Evolutionary conservation across 1,139 yeast species (phyloP), one percentile per base, ranked within the genome.

Genomic region (Geotrichum australiense): DNA sequence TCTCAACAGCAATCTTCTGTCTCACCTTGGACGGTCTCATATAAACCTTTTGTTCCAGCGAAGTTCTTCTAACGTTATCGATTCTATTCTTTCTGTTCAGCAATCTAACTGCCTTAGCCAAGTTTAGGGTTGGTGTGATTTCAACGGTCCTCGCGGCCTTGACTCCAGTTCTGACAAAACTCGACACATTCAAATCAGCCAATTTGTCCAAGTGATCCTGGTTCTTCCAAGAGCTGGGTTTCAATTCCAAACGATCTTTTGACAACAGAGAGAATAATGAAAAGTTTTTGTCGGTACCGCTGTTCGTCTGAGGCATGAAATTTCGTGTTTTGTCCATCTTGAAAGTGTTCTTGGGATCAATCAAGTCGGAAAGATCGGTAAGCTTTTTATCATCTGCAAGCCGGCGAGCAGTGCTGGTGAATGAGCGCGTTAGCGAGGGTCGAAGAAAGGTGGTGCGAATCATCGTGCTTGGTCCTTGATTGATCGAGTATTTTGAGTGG

Each of bases 11-110:
- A 29, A 61, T 51, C 30, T 65, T 53, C 47, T 53, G 54, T 41
- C 51, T 49, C 41, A 54, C 58, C 53, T 63, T 63, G 16, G 64
- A 63, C 4, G 66, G 66, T 39, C 59, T 55, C 47, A 60, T 66
- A 29, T 59, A 60, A 39, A 50, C 57, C 38, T 56, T 46, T 46
- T 62, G 65, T 39, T 53, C 46, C 35, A 49, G 42, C 42, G 55
- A 46, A 12, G 55, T 56, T 33, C 55, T 50, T 28, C 54, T 51
- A 32, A 62, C 54, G 22, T 51, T 49, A 50, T 61, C 58, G 36
- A 53, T 47, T 19, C 45, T 44, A 53, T 62, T 62, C 36, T 56
- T 42, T 26, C 46, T 45, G 44, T 55, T 52, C 31, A 62, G 49
- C 39, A 50, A 51, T n/a, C 57, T 43, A 19, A 61, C 43, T 4